Percentiles rank a stretch among this genome's conserved stretches.
Evolutionary conservation across 371 early-diverging fungal genomes (phyloP).

Genomic region (Cladochytrium tenue): DNA sequence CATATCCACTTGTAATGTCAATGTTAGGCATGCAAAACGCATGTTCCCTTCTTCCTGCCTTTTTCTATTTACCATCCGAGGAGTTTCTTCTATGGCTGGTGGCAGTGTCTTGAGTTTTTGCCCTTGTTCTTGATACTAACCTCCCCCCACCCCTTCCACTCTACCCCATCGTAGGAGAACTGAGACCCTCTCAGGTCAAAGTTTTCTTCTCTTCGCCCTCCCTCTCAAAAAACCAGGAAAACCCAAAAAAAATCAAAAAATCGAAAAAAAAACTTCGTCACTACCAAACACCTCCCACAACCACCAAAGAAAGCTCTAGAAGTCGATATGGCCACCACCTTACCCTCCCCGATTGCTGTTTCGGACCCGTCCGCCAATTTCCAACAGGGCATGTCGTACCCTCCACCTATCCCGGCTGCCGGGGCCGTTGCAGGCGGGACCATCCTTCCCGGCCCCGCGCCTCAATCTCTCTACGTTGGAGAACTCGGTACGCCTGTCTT

Average conservation of each 20-base stretch:
- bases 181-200: no score
- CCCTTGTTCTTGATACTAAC: no score
- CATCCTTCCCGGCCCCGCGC: slow-evolving; percentile 33
- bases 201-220: slow-evolving; percentile 1
- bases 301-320: not conserved
- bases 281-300: not conserved
- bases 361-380: slow-evolving; percentile 18
- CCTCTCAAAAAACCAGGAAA: slow-evolving; percentile 5
- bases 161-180: no score
- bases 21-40: no score
- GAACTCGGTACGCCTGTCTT: slow-evolving; percentile 35
- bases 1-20: no score
- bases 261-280: slow-evolving; percentile 14
- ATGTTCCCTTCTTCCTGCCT: no score
- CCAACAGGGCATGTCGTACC: slow-evolving; percentile 1
- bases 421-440: slow-evolving; percentile 10
- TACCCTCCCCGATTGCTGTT: slow-evolving; percentile 25
- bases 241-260: slow-evolving; percentile 18
- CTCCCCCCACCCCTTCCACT: no score
- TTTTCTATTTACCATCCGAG: no score
- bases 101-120: no score
- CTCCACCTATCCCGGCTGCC: slow-evolving; percentile 9
- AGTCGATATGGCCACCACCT: slow-evolving; percentile 30
- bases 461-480: slow-evolving; percentile 55
- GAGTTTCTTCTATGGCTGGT: no score